phyloP scores from a whole-genome alignment of 768 basidiomycete species.

The Brasilioporus rufonigricans region DNA sequence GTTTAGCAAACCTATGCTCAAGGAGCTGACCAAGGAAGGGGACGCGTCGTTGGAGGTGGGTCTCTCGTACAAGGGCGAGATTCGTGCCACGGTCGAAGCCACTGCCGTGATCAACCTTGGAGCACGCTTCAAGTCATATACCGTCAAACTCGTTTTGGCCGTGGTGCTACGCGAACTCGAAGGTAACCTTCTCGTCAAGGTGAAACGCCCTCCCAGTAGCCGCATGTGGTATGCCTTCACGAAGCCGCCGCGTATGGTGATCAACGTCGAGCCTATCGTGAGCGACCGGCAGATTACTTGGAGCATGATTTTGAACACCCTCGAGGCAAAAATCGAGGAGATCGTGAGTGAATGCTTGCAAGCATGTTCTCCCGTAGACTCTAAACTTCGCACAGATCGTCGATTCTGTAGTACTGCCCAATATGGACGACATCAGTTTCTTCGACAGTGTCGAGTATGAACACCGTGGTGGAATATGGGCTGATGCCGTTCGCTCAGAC shows the following conservation, averaged over 20 bases:
- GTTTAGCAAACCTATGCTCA: conserved; percentile 96
- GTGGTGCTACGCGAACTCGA: conserved; percentile 86
- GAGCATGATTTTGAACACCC: conserved; percentile 86
- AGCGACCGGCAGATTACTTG: conserved; percentile 93
- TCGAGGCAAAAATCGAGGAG: conserved; percentile 86
- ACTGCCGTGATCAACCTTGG: conserved; percentile 85
- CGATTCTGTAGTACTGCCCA: conserved; percentile 92
- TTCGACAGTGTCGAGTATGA: conserved; percentile 69
- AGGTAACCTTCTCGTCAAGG: conserved; percentile 83
- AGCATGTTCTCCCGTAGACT: conserved; percentile 46
- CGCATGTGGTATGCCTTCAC: conserved; percentile 96
- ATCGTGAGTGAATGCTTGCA: conserved; percentile 52
- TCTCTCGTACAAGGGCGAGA: conserved; percentile 79
- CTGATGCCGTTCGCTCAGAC: conserved; percentile 61
- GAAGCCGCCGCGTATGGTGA: conserved; percentile 78
- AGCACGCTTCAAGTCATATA: conserved; percentile 82
- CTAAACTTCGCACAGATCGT: conserved; percentile 75
- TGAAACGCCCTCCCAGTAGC: conserved; percentile 94
- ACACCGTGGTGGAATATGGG: conserved; percentile 88
- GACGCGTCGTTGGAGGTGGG: conserved; percentile 89
- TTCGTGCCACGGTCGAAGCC: conserved; percentile 87
- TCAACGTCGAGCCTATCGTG: conserved; percentile 92
- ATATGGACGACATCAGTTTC: conserved; percentile 98
- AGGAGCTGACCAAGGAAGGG: conserved; percentile 93
- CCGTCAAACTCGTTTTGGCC: conserved; percentile 86